Percentiles rank a stretch among this genome's conserved stretches.
These are phyloP conservation scores for Xylaria telfairii DNA, from an alignment of 495 filamentous ascomycete genomes.

Conservation along the genomic window DNA sequence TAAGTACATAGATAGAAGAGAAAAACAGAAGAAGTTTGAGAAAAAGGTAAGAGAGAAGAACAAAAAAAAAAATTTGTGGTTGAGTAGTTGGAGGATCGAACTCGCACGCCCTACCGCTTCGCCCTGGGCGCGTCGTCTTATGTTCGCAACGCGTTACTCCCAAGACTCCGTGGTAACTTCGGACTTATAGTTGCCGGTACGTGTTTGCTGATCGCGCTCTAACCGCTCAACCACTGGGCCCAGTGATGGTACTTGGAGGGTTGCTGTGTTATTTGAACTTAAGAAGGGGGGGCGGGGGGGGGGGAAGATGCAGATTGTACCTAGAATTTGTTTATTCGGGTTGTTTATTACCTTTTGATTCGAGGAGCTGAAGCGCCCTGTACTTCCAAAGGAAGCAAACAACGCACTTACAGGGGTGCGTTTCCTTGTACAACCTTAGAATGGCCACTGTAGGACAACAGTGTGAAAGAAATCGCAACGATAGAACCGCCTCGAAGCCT, in stretches of 20 bases:
- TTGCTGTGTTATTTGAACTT: background rate
- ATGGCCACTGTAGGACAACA: too few relatives aligned
- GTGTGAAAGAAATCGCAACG: too few relatives aligned
- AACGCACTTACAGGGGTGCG: too few relatives aligned
- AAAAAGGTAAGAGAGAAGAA: background rate
- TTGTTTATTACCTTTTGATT: background rate
- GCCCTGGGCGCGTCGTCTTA: background rate
- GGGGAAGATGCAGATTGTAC: too few relatives aligned
- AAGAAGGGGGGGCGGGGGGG: too few relatives aligned
- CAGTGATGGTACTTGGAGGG: background rate
- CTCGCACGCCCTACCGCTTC: constrained; percentile 1
- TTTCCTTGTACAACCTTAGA: too few relatives aligned
- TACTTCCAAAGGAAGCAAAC: too few relatives aligned
- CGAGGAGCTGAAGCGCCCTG: background rate
- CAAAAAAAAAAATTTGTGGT: background rate
- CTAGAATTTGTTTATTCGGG: background rate
- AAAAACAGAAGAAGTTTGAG: background rate
- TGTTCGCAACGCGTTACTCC: background rate
- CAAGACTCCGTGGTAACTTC: background rate
- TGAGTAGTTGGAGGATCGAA: background rate
- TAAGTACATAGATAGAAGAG: background rate
- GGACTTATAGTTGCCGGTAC: constrained; percentile 7
- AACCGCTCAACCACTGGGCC: background rate
- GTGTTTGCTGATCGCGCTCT: constrained; percentile 1
- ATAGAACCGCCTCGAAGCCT: too few relatives aligned